These are phyloP conservation scores for Fusarium devonianum DNA, from an alignment of 2,329 filamentous ascomycete genomes.

Conservation along the genomic window DNA sequence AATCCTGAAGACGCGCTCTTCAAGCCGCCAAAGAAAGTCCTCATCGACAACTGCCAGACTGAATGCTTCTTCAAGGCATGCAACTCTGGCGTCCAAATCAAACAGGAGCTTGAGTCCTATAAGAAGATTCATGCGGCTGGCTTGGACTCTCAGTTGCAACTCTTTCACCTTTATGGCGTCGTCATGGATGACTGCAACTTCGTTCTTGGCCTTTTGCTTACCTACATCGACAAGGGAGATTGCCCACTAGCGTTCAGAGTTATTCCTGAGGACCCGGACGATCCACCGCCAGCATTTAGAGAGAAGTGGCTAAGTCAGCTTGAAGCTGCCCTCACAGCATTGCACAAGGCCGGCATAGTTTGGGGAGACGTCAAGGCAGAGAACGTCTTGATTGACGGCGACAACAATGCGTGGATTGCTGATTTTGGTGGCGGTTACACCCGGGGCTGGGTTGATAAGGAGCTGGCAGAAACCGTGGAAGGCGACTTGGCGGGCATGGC, in stretches of 20 bases:
- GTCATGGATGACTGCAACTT: conserved; percentile 24
- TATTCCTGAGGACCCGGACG: background rate
- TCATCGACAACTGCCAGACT: conserved; percentile 22
- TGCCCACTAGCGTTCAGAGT: conserved; percentile 4
- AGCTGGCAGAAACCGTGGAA: background rate
- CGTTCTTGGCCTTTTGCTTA: conserved; percentile 25
- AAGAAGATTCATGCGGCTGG: conserved; percentile 19
- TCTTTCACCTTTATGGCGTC: conserved; percentile 32
- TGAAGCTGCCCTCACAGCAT: background rate
- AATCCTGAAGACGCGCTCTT: conserved; percentile 34
- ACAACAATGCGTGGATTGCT: conserved; percentile 1
- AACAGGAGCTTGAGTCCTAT: conserved; percentile 26
- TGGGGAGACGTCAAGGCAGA: conserved; percentile 3
- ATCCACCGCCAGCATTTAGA: conserved; percentile 17
- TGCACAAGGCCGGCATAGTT: conserved; percentile 1
- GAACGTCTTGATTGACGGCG: background rate
- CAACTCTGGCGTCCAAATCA: conserved; percentile 11
- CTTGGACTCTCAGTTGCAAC: conserved; percentile 14
- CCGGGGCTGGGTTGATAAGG: background rate
- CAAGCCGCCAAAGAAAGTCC: conserved; percentile 26
- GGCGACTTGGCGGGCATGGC: background rate
- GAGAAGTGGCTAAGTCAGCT: conserved; percentile 22
- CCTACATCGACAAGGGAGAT: conserved; percentile 9
- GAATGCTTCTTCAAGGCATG: conserved; percentile 36
- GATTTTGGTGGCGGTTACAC: conserved; percentile 7